Evolutionary conservation across 208 protist species (phyloP), one percentile per base, ranked within the genome.

Genomic region (Crithidia fasciculata): DNA sequence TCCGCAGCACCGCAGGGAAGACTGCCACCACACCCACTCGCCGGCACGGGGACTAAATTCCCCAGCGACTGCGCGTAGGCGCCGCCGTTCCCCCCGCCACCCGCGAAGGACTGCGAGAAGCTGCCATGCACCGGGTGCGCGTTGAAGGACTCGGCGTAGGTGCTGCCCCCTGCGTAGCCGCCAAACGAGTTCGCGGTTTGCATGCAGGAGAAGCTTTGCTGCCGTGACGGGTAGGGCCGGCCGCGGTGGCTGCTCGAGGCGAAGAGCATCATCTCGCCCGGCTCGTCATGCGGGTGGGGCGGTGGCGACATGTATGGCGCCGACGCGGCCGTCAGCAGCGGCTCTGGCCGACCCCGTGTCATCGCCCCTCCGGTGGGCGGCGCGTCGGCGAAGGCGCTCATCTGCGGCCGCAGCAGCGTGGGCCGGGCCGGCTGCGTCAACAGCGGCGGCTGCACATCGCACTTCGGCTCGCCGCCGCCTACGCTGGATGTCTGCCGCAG

Each of bases 191-290:
- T 61, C 7, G 41, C 39, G 9, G 45, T 50, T 67, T 68, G 75
- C 18, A 67, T 13, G 43, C 2, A 62, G 43, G 75, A 59, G 45
- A 73, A 79, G 61, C 74, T 70, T 16, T 53, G 74, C 9, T 73
- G 67, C 52, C 69, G 47, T 37, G 40, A 44, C 15, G 5, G 10
- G 39, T 70, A 70, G 0, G 45, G 0, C 19, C 67, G 60, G 28
- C 49, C 40, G 16, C 58, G 50, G 55, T 65, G 40, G 5, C 16
- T 40, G 44, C n/a, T 79, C 16, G 61, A 69, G 37, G 74, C 75
- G 16, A 80, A 56, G 56, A 74, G 49, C 62, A 74, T 63, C 49
- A 80, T 47, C 56, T 80, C 75, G 8, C 58, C 60, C 18, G 41
- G 10, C 47, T 79, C 61, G 15, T 70, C 67, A 8, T 13, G 18